phyloP scores from a whole-genome alignment of 2,329 filamentous ascomycete species.

The Moelleriella libera region DNA sequence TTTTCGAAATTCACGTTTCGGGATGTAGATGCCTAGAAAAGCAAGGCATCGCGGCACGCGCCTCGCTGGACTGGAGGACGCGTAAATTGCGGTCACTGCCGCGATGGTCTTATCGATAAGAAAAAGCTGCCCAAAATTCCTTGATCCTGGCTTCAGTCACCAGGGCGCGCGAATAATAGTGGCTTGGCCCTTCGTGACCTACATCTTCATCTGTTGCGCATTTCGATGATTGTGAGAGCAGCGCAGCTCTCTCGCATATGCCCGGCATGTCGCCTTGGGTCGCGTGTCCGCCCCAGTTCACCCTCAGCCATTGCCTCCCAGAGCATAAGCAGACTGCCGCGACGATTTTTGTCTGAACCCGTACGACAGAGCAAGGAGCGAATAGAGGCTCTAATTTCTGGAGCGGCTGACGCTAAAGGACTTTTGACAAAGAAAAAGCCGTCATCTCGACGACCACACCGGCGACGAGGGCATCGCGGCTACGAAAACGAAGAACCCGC shows the following conservation, averaged over 20 bases:
- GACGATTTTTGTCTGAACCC: conserved; percentile 12
- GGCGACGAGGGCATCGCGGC: not conserved
- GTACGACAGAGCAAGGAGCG: conserved; percentile 9
- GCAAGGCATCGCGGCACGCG: too few species aligned
- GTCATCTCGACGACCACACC: not conserved
- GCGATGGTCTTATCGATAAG: conserved; percentile 5
- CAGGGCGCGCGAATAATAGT: too few species aligned
- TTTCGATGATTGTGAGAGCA: conserved; percentile 21
- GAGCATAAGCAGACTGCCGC: conserved; percentile 3
- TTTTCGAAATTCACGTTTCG: too few species aligned
- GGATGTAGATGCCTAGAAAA: too few species aligned
- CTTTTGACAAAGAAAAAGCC: not conserved
- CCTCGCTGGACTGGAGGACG: not conserved
- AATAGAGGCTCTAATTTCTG: conserved; percentile 12
- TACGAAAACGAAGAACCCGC: conserved; percentile 1
- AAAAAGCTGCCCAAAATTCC: not conserved
- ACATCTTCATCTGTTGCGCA: not conserved
- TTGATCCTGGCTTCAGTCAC: too few species aligned
- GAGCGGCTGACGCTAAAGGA: conserved; percentile 1
- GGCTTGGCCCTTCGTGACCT: not conserved
- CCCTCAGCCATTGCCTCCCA: conserved; percentile 2
- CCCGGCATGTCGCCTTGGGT: conserved; percentile 15
- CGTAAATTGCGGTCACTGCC: not conserved
- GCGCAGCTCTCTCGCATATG: conserved; percentile 18
- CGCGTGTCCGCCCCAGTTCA: conserved; percentile 12